phyloP scores from a whole-genome alignment of 169 alveolate genomes.

The Eimeria maxima region DNA sequence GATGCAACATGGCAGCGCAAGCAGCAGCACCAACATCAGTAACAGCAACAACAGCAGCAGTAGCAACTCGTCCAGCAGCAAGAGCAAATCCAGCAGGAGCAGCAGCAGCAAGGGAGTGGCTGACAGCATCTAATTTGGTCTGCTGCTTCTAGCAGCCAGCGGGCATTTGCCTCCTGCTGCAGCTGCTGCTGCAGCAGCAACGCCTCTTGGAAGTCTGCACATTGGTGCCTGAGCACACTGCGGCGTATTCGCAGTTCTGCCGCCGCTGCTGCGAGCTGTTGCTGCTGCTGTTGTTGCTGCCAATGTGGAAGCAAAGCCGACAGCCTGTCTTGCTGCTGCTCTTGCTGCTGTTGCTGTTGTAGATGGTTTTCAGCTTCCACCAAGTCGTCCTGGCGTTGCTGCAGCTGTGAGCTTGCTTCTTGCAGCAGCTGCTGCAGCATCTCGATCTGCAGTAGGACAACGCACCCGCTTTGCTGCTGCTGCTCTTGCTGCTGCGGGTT shows the following conservation, averaged over 20 bases:
- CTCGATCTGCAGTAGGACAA: slow-evolving; percentile 63
- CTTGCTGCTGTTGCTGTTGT: slow-evolving; percentile 38
- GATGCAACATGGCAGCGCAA: neutral
- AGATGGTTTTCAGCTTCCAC: neutral
- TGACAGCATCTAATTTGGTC: slow-evolving; percentile 31
- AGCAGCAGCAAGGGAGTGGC: neutral
- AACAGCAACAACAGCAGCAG: neutral
- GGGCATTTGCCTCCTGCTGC: slow-evolving; percentile 66
- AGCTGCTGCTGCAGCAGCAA: slow-evolving; percentile 61
- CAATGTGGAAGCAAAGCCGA: slow-evolving; percentile 4
- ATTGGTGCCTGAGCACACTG: slow-evolving; percentile 60
- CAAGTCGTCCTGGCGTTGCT: slow-evolving; percentile 40
- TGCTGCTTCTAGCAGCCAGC: slow-evolving; percentile 64
- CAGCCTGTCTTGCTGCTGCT: slow-evolving; percentile 25
- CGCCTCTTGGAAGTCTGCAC: slow-evolving; percentile 44
- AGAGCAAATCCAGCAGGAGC: neutral
- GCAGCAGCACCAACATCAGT: neutral
- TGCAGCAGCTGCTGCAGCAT: slow-evolving; percentile 72
- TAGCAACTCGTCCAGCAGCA: neutral
- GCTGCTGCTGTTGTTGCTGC: slow-evolving; percentile 69
- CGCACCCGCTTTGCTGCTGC: slow-evolving; percentile 57
- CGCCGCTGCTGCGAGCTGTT: slow-evolving; percentile 57
- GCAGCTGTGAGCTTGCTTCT: slow-evolving; percentile 45
- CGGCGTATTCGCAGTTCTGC: slow-evolving; percentile 73
- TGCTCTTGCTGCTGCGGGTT: slow-evolving; percentile 38